phyloP scores from a whole-genome alignment of 2,329 filamentous ascomycete genomes.

The Mycogone perniciosa region DNA sequence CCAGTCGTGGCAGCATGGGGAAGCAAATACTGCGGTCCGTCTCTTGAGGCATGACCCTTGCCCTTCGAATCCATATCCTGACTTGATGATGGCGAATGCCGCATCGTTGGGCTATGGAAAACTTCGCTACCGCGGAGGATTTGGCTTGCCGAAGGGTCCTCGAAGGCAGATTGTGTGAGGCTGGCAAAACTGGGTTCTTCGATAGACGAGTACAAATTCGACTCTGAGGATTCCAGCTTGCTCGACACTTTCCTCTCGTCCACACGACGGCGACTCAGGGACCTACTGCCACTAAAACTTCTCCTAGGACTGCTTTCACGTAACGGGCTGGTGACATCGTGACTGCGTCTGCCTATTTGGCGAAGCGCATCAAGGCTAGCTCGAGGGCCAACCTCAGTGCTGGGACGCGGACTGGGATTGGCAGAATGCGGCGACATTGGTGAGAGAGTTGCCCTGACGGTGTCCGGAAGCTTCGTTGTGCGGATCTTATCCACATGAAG shows the following conservation, averaged over 20 bases:
- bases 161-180: slow-evolving; percentile 59
- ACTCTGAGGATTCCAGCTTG: slow-evolving; percentile 62
- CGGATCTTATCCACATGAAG: slow-evolving; percentile 26
- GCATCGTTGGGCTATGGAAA: slow-evolving; percentile 73
- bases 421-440: slow-evolving; percentile 41
- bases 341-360: slow-evolving; percentile 42
- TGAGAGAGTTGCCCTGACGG: slow-evolving; percentile 55
- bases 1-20: slow-evolving; percentile 36
- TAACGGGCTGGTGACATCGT: slow-evolving; percentile 42
- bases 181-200: slow-evolving; percentile 71
- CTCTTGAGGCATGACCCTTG: slow-evolving; percentile 15
- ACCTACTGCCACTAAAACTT: slow-evolving; percentile 58
- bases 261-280: slow-evolving; percentile 42
- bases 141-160: slow-evolving; percentile 83
- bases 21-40: slow-evolving; percentile 10
- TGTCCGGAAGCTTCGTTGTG: slow-evolving; percentile 43
- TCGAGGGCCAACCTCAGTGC: slow-evolving; percentile 43
- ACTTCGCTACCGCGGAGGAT: slow-evolving; percentile 83
- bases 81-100: slow-evolving; percentile 38
- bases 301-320: slow-evolving; percentile 42
- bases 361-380: slow-evolving; percentile 50
- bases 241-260: slow-evolving; percentile 41
- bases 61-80: slow-evolving; percentile 13
- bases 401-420: slow-evolving; percentile 48
- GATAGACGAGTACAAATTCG: slow-evolving; percentile 63